A percentile compares a stretch with the other conserved stretches of the same genome.
Conservation (phyloP, 768 basidiomycete species). For the Galerina marginata region DNA sequence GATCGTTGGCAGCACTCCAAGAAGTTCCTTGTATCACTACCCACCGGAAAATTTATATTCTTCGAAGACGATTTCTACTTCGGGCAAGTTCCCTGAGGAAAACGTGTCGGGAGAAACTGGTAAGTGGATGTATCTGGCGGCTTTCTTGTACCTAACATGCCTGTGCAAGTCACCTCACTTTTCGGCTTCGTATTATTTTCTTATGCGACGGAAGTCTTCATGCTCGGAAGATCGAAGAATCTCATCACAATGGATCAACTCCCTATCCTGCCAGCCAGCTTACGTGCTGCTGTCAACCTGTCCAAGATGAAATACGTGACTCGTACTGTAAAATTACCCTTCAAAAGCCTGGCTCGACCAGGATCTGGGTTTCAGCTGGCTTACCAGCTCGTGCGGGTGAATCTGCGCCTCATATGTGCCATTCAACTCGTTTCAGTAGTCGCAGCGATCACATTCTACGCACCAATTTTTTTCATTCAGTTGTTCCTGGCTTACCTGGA, state of each 20-base stretch:
- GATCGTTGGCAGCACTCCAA: slow-evolving; percentile 8
- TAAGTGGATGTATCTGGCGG: neutral
- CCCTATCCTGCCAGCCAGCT: slow-evolving; percentile 13
- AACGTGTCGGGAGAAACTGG: slow-evolving; percentile 15
- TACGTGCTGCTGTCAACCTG: slow-evolving; percentile 17
- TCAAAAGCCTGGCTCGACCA: slow-evolving; percentile 4
- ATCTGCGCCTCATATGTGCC: slow-evolving; percentile 13
- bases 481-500: slow-evolving; percentile 65
- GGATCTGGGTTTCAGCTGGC: slow-evolving; percentile 19
- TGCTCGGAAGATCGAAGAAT: slow-evolving; percentile 14
- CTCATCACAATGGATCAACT: slow-evolving; percentile 10
- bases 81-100: slow-evolving; percentile 15
- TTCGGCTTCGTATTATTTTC: slow-evolving; percentile 11
- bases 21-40: slow-evolving; percentile 10
- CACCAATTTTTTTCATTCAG: slow-evolving; percentile 52
- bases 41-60: slow-evolving; percentile 15
- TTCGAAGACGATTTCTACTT: neutral
- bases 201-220: slow-evolving; percentile 14
- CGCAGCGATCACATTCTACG: slow-evolving; percentile 19
- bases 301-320: slow-evolving; percentile 9
- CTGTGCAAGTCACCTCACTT: neutral
- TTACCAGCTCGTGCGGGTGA: slow-evolving; percentile 17
- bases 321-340: slow-evolving; percentile 5
- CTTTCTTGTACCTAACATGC: neutral
- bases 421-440: slow-evolving; percentile 16